Base-by-base conservation (phyloP, 2,329 filamentous ascomycete species). In the Passalora sequoiae region DNA sequence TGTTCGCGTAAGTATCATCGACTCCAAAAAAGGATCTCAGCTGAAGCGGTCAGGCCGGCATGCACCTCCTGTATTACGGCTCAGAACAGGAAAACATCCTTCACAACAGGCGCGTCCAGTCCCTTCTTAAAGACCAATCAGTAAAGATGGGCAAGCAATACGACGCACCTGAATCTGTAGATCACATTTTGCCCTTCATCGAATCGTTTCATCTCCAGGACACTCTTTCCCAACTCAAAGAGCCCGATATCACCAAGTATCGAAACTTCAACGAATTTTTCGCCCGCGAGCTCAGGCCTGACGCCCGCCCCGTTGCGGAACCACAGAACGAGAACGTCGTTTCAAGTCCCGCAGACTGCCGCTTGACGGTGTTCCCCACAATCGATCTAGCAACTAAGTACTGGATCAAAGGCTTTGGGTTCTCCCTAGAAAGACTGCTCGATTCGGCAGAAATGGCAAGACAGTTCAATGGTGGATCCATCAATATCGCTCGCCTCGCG, bases 11-110 rank as follows among this genome's bases (percentile, higher is more conserved):
- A 32, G 46, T 38, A n/a, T 31, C n/a, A n/a, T n/a, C n/a, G n/a
- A n/a, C n/a, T n/a, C n/a, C n/a, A n/a, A n/a, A n/a, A n/a, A n/a
- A n/a, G n/a, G n/a, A n/a, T n/a, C n/a, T n/a, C n/a, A n/a, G n/a
- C n/a, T n/a, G n/a, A n/a, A n/a, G n/a, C n/a, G n/a, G n/a, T n/a
- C 29, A 52, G 49, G 25, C 69, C 4, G 67, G 67, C 16, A 69
- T 69, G 67, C 67, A 70, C 44, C 51, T 68, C 21, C 59, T 70
- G 12, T 70, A 70, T 56, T 70, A 69, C 49, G 67, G 68, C 37
- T 59, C 56, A 17, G 54, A 59, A 39, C 66, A 70, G 47, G 61
- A 66, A 46, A 61, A 61, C 28, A 55, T 59, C 2, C 54, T 70
- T 27, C 64, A 68, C 24, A 67, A 58, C 59, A 53, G 64, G 36